A percentile compares a stretch with the other conserved stretches of the same genome.
Evolutionary conservation across 495 filamentous ascomycete genomes (phyloP).

Genomic region (Penicillium canescens): DNA sequence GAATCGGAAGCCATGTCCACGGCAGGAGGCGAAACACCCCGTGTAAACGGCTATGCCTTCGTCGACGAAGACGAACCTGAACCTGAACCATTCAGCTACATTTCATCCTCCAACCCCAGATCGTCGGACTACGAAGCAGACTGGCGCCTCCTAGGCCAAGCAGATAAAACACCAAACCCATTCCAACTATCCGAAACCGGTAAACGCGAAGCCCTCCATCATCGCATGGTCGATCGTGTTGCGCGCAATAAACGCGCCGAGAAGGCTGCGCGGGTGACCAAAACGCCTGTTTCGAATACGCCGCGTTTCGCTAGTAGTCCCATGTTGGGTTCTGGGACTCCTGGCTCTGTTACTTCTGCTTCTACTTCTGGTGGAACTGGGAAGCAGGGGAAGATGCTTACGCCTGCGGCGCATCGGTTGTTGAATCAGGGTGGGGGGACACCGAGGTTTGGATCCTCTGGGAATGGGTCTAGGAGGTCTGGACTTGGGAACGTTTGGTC

Average conservation of each 20-base stretch:
- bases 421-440: slow-evolving; percentile 63
- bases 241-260: slow-evolving; percentile 68
- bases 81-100: slow-evolving; percentile 5
- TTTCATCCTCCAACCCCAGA: slow-evolving; percentile 8
- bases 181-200: slow-evolving; percentile 79
- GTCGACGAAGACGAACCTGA: slow-evolving; percentile 78
- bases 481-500: slow-evolving; percentile 56
- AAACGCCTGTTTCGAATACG: slow-evolving; percentile 57
- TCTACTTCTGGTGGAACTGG: slow-evolving; percentile 9
- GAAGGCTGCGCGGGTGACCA: slow-evolving; percentile 47
- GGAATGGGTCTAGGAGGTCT: slow-evolving; percentile 31
- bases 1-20: slow-evolving; percentile 65
- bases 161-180: slow-evolving; percentile 69
- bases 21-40: slow-evolving; percentile 73
- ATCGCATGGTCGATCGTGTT: slow-evolving; percentile 86
- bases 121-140: slow-evolving; percentile 14
- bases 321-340: slow-evolving; percentile 57
- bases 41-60: slow-evolving; percentile 90
- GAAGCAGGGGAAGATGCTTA: slow-evolving; percentile 36
- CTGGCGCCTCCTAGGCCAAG: slow-evolving; percentile 52
- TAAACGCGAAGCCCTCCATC: slow-evolving; percentile 79
- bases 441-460: slow-evolving; percentile 19
- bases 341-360: slow-evolving; percentile 6
- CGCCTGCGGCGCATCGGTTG: slow-evolving; percentile 78
- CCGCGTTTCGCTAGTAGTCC: slow-evolving; percentile 81